phyloP scores from a whole-genome alignment of 225 moss, liverwort and hornwort species.

The Physcomitrellopsis africana region DNA sequence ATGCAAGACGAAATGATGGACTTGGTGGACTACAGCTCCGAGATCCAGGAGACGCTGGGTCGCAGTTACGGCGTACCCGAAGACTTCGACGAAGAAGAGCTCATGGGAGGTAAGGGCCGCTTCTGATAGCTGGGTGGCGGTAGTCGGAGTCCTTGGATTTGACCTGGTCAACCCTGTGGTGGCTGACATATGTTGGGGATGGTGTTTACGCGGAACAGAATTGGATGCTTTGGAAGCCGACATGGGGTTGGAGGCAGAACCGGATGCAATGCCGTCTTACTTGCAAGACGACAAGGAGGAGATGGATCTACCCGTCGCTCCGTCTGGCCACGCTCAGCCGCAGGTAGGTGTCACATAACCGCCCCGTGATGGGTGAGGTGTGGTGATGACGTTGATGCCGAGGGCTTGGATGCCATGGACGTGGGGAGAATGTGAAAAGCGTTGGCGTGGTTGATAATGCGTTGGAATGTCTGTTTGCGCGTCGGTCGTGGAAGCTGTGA shows the following conservation, averaged over 20 bases:
- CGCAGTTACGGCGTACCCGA: slow-evolving; percentile 95
- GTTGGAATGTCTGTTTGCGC: no score
- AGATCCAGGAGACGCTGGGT: slow-evolving; percentile 95
- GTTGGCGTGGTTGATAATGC: no score
- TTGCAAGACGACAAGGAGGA: slow-evolving; percentile 87
- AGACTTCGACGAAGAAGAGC: slow-evolving; percentile 88
- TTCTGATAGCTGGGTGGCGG: neutral
- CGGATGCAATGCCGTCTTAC: slow-evolving; percentile 87
- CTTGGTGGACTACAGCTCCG: slow-evolving; percentile 93
- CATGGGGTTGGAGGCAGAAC: slow-evolving; percentile 86
- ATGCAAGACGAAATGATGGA: slow-evolving; percentile 99
- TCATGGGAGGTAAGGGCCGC: slow-evolving; percentile 72
- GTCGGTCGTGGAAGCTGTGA: neutral
- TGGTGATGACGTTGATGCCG: neutral
- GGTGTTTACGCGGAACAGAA: slow-evolving; percentile 51
- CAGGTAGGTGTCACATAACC: slow-evolving; percentile 52
- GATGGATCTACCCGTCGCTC: slow-evolving; percentile 78
- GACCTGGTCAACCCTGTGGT: no score
- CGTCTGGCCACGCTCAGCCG: slow-evolving; percentile 74
- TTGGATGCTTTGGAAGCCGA: slow-evolving; percentile 90
- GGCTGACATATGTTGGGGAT: slow-evolving; percentile 10
- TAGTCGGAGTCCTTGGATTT: neutral
- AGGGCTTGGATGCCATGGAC: neutral
- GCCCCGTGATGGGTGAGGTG: neutral
- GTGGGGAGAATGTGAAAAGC: no score